Percentiles rank a stretch among this genome's conserved stretches.
phyloP scores from a whole-genome alignment of 805 yeast genomes.

The Metschnikowia dekortorum region DNA sequence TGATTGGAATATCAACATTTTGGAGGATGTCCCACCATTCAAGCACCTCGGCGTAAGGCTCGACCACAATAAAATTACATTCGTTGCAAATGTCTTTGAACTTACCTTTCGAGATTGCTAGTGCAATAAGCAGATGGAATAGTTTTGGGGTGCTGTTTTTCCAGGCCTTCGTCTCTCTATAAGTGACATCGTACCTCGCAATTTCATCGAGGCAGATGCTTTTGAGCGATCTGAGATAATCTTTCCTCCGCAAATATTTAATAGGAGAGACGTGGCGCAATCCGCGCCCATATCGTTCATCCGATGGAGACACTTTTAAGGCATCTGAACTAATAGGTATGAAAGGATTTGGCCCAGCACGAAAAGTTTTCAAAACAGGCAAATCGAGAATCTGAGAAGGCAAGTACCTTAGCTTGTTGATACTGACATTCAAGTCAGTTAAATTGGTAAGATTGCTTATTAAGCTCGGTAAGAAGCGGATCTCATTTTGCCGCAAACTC shows the following conservation, averaged over 20 bases:
- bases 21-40: conserved; percentile 67
- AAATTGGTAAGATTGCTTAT: conserved; percentile 27
- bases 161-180: conserved; percentile 54
- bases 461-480: conserved; percentile 18
- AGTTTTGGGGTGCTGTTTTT: conserved; percentile 42
- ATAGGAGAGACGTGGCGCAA: conserved; percentile 22
- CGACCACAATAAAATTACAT: conserved; percentile 46
- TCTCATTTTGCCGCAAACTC: conserved; percentile 45
- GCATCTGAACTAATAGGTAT: conserved; percentile 25
- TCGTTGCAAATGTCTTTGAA: conserved; percentile 50
- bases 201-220: conserved; percentile 46
- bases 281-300: conserved; percentile 2
- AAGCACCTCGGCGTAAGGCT: conserved; percentile 53
- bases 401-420: conserved; percentile 46
- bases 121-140: conserved; percentile 43
- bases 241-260: conserved; percentile 16
- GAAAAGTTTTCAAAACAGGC: conserved; percentile 37
- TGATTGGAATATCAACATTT: conserved; percentile 48
- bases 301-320: conserved; percentile 5
- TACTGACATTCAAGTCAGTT: conserved; percentile 48
- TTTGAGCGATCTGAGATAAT: conserved; percentile 42
- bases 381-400: conserved; percentile 53
- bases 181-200: conserved; percentile 49
- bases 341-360: conserved; percentile 54
- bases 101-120: conserved; percentile 49